Evolutionary conservation across 176 grass and related monocot genomes (phyloP).

Genomic region (Panicum miliaceum): DNA sequence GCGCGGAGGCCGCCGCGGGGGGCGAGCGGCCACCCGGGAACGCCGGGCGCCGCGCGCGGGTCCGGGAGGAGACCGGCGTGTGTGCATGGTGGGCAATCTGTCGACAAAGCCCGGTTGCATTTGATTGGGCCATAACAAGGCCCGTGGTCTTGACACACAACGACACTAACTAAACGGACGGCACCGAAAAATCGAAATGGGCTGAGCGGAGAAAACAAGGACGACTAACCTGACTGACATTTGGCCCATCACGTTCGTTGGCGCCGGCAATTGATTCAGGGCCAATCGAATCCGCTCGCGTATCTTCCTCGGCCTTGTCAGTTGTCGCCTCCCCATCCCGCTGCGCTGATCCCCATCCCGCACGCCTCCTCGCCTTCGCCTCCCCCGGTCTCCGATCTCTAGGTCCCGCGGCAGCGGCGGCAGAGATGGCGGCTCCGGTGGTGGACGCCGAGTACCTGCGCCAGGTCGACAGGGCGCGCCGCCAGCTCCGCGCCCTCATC

Average conservation of each 20-base stretch:
- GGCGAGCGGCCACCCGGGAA: conserved; percentile 46
- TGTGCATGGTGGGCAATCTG: no score
- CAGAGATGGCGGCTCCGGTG: conserved; percentile 72
- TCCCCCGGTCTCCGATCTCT: not conserved
- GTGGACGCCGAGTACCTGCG: conserved; percentile 88
- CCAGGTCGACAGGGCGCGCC: conserved; percentile 86
- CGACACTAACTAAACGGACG: no score
- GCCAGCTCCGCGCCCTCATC: conserved; percentile 90
- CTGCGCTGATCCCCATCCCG: not conserved
- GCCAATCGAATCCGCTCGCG: conserved; percentile 23
- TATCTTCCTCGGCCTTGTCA: conserved; percentile 10
- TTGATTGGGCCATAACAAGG: not conserved
- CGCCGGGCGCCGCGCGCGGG: conserved; percentile 5
- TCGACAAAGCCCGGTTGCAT: not conserved
- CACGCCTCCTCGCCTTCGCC: conserved; percentile 8
- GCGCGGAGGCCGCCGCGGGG: not conserved
- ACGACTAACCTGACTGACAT: not conserved
- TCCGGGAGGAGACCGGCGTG: not conserved
- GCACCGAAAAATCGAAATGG: no score
- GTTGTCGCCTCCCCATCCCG: not conserved
- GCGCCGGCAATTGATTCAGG: conserved; percentile 16
- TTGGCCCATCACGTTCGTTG: not conserved
- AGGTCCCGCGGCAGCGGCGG: not conserved
- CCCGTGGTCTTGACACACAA: not conserved
- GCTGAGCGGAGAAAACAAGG: not conserved